Conservation (phyloP, 129 eudicot species). For the Erigeron canadensis region DNA sequence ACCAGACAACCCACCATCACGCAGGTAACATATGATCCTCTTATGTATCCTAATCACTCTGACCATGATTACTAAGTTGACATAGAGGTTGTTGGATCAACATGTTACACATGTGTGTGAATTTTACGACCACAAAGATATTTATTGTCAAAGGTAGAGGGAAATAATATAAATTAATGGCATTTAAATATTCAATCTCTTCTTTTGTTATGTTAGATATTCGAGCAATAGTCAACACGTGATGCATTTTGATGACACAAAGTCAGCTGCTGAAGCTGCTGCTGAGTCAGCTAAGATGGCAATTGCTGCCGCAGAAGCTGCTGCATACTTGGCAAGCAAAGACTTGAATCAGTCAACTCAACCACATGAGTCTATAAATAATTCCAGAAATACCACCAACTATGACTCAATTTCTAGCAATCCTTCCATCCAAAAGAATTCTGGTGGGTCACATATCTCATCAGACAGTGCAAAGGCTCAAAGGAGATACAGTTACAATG, state of each 20-base stretch:
- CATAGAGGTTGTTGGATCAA: neutral
- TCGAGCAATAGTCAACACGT: conserved; percentile 42
- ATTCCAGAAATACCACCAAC: conserved; percentile 1
- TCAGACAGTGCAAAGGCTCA: conserved; percentile 25
- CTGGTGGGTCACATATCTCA: conserved; percentile 31
- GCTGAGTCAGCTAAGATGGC: conserved; percentile 88
- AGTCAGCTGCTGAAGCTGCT: conserved; percentile 93
- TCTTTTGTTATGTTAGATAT: conserved; percentile 25
- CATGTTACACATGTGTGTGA: neutral
- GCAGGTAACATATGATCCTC: conserved; percentile 13
- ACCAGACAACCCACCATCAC: conserved; percentile 36
- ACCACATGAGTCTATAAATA: conserved; percentile 27
- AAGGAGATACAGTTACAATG: conserved; percentile 75
- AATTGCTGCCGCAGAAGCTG: conserved; percentile 93
- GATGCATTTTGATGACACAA: conserved; percentile 59
- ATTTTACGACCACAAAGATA: neutral
- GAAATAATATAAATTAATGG: neutral
- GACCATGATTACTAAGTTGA: neutral
- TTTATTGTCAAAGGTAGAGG: neutral
- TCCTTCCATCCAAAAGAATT: conserved; percentile 22
- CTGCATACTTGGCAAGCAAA: conserved; percentile 64
- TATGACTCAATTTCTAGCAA: conserved; percentile 18
- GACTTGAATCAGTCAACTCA: conserved; percentile 38
- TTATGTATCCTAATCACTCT: neutral
- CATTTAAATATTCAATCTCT: neutral